Percentiles rank a stretch among this genome's conserved stretches.
Conservation (phyloP, 179 eudicot species). For the Corrigiola litoralis region DNA sequence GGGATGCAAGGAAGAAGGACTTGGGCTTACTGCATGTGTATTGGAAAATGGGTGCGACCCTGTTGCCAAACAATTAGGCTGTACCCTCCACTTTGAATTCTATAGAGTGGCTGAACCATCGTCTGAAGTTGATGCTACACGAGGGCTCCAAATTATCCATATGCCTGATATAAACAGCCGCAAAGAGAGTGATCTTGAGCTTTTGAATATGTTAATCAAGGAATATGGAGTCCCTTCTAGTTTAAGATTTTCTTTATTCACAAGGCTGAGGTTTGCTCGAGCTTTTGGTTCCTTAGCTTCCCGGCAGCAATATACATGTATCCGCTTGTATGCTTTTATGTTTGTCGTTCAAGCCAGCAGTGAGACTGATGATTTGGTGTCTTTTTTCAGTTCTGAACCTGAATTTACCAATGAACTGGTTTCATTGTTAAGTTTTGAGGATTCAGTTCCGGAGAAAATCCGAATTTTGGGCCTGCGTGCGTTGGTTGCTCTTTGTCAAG, state of each 20-base stretch:
- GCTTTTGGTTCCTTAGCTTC: slow-evolving; percentile 70
- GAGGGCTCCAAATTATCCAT: slow-evolving; percentile 81
- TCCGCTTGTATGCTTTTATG: slow-evolving; percentile 86
- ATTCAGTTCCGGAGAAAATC: slow-evolving; percentile 77
- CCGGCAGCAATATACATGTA: slow-evolving; percentile 76
- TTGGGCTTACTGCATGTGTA: slow-evolving; percentile 87
- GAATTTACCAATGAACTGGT: slow-evolving; percentile 93
- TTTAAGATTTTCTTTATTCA: slow-evolving; percentile 79
- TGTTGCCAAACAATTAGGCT: slow-evolving; percentile 59
- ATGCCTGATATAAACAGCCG: slow-evolving; percentile 49
- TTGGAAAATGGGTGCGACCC: slow-evolving; percentile 67
- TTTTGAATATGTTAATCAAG: slow-evolving; percentile 59
- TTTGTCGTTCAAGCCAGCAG: slow-evolving; percentile 90
- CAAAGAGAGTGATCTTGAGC: slow-evolving; percentile 71
- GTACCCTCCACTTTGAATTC: slow-evolving; percentile 93
- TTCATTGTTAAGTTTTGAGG: slow-evolving; percentile 76
- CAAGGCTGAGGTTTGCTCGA: slow-evolving; percentile 89
- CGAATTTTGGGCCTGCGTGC: slow-evolving; percentile 74
- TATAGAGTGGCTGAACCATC: slow-evolving; percentile 56
- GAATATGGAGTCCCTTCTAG: slow-evolving; percentile 65
- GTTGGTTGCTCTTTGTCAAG: slow-evolving; percentile 91
- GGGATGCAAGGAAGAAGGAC: slow-evolving; percentile 99
- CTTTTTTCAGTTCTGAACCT: slow-evolving; percentile 88
- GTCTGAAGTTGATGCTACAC: slow-evolving; percentile 30
- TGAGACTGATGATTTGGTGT: slow-evolving; percentile 68